Conservation (phyloP, 1,284 basidiomycete species). For the Cutaneotrichosporon sp. region DNA sequence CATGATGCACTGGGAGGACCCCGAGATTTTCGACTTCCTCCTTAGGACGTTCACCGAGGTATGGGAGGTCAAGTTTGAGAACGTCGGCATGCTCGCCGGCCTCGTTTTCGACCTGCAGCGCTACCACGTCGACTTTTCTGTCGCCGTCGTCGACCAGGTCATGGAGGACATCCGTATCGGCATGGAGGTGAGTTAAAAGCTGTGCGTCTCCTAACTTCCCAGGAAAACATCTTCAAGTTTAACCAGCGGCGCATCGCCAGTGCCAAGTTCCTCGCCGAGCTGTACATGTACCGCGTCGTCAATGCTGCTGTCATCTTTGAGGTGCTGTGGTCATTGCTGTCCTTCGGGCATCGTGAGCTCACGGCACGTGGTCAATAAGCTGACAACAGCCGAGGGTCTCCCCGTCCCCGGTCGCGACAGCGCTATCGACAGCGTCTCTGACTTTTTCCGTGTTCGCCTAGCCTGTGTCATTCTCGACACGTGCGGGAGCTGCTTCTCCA, state of each 20-base stretch:
- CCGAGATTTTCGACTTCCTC: constrained; percentile 49
- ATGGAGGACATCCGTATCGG: constrained; percentile 86
- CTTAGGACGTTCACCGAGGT: constrained; percentile 87
- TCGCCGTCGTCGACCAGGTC: constrained; percentile 87
- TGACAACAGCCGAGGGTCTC: constrained; percentile 63
- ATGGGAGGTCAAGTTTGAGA: constrained; percentile 92
- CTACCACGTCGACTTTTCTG: constrained; percentile 82
- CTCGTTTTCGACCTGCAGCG: constrained; percentile 87
- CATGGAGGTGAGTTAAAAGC: constrained; percentile 57
- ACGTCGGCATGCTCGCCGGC: constrained; percentile 87
- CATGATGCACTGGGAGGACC: constrained; percentile 92
- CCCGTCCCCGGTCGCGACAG: constrained; percentile 75
- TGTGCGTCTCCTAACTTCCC: neutral
- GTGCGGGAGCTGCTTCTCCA: constrained; percentile 96
- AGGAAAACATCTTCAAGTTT: constrained; percentile 85
- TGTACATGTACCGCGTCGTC: constrained; percentile 94
- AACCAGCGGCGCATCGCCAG: constrained; percentile 90
- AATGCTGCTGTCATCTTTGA: constrained; percentile 88
- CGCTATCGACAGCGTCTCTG: constrained; percentile 82
- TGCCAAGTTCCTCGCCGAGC: constrained; percentile 89
- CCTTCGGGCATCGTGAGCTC: constrained; percentile 86
- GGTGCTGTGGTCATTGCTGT: constrained; percentile 88
- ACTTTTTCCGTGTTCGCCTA: constrained; percentile 90
- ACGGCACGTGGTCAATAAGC: neutral
- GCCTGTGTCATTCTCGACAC: constrained; percentile 90